Evolutionary conservation across 2,329 filamentous ascomycete genomes (phyloP).

Genomic region (Claviceps sorghi): DNA sequence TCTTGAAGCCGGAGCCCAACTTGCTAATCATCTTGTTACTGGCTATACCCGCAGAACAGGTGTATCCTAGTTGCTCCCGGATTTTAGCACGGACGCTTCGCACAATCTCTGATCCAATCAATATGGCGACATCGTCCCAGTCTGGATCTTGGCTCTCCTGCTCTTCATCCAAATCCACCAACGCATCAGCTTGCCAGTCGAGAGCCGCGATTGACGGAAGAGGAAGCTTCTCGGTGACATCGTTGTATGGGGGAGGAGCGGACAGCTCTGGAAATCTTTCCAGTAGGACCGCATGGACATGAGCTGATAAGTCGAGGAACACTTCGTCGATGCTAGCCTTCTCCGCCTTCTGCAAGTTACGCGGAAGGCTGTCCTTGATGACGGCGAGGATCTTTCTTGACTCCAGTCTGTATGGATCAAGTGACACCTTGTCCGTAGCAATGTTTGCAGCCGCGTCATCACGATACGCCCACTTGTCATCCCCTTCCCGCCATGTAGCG

Average conservation of each 20-base stretch:
- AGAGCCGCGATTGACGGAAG: slow-evolving; percentile 53
- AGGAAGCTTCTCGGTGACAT: slow-evolving; percentile 56
- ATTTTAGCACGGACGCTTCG: slow-evolving; percentile 57
- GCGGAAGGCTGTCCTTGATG: slow-evolving; percentile 60
- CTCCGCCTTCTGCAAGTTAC: slow-evolving; percentile 58
- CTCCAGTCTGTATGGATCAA: slow-evolving; percentile 81
- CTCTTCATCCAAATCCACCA: slow-evolving; percentile 64
- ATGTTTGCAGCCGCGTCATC: slow-evolving; percentile 68
- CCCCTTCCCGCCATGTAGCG: slow-evolving; percentile 84
- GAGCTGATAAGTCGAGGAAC: slow-evolving; percentile 78
- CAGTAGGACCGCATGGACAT: slow-evolving; percentile 63
- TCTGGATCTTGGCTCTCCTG: slow-evolving; percentile 71
- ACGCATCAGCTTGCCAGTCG: slow-evolving; percentile 71
- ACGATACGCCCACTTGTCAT: slow-evolving; percentile 82
- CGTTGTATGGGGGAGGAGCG: slow-evolving; percentile 53
- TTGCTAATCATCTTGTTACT: slow-evolving; percentile 94
- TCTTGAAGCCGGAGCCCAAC: slow-evolving; percentile 78
- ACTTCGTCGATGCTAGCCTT: slow-evolving; percentile 95
- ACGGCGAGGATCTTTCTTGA: slow-evolving; percentile 66
- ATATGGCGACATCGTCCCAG: slow-evolving; percentile 87
- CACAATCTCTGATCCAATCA: slow-evolving; percentile 80
- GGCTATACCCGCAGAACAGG: slow-evolving; percentile 79
- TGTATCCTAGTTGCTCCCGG: slow-evolving; percentile 61
- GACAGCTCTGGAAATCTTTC: slow-evolving; percentile 61
- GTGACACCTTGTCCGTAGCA: slow-evolving; percentile 77